Evolutionary conservation across 169 alveolate species (phyloP).

Genomic region (Eimeria necatrix): DNA sequence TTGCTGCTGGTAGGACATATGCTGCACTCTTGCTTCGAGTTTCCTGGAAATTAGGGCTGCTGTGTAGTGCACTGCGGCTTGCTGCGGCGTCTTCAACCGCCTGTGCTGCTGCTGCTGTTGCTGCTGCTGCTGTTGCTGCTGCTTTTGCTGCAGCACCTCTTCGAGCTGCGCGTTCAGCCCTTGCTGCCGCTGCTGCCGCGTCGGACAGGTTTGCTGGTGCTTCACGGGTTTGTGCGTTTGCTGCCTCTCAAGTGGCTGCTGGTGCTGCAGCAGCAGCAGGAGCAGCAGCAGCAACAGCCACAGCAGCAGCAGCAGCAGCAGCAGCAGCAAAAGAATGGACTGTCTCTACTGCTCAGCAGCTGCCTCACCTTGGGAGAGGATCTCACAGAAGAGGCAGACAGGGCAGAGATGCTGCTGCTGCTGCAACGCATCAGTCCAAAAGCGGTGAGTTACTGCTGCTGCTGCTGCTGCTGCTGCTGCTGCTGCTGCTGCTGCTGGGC

Average conservation of each 20-base stretch:
- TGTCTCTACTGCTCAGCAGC: background rate
- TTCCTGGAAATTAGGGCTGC: background rate
- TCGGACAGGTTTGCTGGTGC: conserved; percentile 92
- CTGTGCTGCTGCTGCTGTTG: background rate
- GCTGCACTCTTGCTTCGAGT: background rate
- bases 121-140: background rate
- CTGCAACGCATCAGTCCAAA: background rate
- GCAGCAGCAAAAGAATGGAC: background rate
- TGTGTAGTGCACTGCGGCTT: background rate
- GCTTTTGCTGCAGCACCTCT: conserved; percentile 84
- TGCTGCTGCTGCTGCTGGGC: too few species aligned
- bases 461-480: too few species aligned
- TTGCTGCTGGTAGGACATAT: background rate
- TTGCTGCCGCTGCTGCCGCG: conserved; percentile 98
- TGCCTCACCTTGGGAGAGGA: background rate
- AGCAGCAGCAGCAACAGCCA: conserved; percentile 34
- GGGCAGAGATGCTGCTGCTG: background rate
- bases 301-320: conserved; percentile 16
- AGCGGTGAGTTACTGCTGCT: too few species aligned
- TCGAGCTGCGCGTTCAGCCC: conserved; percentile 97
- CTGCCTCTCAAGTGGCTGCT: background rate
- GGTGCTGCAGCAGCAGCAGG: background rate
- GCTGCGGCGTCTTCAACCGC: background rate
- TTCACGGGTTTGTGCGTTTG: conserved; percentile 75
- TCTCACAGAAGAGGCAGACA: background rate